A percentile compares a stretch with the other conserved stretches of the same genome.
phyloP scores from a whole-genome alignment of 73 alveolate species.

The Breviolum minutum region DNA sequence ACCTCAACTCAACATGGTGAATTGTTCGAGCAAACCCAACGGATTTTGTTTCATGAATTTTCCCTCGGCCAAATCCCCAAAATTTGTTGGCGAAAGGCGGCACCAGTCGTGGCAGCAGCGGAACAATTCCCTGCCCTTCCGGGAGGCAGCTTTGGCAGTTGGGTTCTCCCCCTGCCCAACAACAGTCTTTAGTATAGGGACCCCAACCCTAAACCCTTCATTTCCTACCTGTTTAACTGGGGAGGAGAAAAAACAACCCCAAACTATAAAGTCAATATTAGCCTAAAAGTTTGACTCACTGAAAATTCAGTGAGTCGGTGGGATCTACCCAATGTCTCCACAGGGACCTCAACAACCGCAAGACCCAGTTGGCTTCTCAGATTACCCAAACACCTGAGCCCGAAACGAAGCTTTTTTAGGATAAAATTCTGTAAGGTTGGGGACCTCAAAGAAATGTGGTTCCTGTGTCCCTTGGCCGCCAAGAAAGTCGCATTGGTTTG shows the following conservation, averaged over 20 bases:
- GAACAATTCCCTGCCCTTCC: constrained; percentile 56
- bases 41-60: neutral
- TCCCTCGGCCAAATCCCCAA: neutral
- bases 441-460: constrained; percentile 27
- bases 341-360: neutral
- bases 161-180: too few species aligned
- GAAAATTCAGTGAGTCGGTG: too few species aligned
- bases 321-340: neutral
- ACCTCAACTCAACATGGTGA: neutral
- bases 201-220: too few species aligned
- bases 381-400: too few species aligned
- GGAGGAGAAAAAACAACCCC: too few species aligned
- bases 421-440: neutral
- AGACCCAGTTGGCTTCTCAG: neutral
- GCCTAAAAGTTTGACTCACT: too few species aligned
- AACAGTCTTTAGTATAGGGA: too few species aligned
- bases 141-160: constrained; percentile 20
- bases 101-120: neutral
- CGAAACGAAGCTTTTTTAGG: too few species aligned
- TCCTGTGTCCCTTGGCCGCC: neutral
- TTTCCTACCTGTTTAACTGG: too few species aligned
- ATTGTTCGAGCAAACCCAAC: neutral
- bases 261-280: too few species aligned
- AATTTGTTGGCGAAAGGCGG: neutral
- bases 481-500: too few species aligned